These are phyloP conservation scores for Cutaneotrichosporon daszewskae DNA, from an alignment of 1,284 basidiomycete genomes.

Conservation along the genomic window DNA sequence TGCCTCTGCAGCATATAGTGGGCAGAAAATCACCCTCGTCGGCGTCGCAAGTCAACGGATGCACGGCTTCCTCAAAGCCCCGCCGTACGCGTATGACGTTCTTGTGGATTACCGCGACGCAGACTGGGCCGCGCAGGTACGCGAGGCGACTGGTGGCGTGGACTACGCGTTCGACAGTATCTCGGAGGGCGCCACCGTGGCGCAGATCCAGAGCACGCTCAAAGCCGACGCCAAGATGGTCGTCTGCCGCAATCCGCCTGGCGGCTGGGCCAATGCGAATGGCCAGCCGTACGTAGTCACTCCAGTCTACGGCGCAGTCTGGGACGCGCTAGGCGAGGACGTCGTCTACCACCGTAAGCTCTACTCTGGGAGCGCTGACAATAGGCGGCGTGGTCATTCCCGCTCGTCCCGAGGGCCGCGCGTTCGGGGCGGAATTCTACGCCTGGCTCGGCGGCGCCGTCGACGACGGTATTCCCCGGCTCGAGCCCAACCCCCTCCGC, in stretches of 20 bases:
- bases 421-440: conserved; percentile 6
- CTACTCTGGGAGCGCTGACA: background rate
- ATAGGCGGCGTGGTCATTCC: background rate
- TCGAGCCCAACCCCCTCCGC: conserved; percentile 10
- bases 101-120: conserved; percentile 10
- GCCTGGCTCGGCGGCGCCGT: background rate
- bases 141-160: background rate
- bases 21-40: too few relatives aligned
- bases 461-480: background rate
- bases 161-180: conserved; percentile 9
- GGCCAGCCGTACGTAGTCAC: background rate
- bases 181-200: conserved; percentile 5
- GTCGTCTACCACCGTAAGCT: conserved; percentile 3
- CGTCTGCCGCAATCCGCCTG: conserved; percentile 1
- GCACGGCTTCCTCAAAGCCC: background rate
- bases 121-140: conserved; percentile 4
- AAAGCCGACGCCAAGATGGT: background rate
- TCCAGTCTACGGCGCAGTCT: conserved; percentile 11
- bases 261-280: background rate
- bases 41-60: conserved; percentile 1
- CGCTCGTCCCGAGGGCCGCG: conserved; percentile 1
- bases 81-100: conserved; percentile 4
- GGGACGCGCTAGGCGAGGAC: conserved; percentile 13
- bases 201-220: background rate
- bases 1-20: background rate